Base-by-base conservation (phyloP, 768 basidiomycete species). In the Amanita pseudoporphyria region DNA sequence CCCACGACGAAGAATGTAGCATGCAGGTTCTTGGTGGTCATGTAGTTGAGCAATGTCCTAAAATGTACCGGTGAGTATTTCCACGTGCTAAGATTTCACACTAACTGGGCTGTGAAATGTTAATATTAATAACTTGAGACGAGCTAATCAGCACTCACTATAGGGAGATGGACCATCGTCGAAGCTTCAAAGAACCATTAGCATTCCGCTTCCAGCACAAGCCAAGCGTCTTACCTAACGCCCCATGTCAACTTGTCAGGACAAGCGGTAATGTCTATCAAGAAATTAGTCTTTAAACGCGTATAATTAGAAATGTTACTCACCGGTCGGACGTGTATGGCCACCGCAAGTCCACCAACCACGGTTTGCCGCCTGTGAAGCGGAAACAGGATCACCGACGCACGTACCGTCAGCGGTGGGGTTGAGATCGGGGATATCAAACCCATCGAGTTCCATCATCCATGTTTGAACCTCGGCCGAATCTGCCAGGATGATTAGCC, bases 281-380 rank as follows among this genome's bases (percentile, higher is more conserved):
- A 19, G 18, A 13, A 13, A 38, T 42, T 31, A 6, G 9, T 13
- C 16, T 21, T 31, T 7, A n/a, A 24, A 32, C 37, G 47, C 0
- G 40, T 14, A 43, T 10, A 40, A 28, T 3, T 26, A 38, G 7
- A 33, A 47, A 7, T 4, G 10, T 18, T 30, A 35, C 54, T 36
- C 53, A 72, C 71, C 79, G 14, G 71, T 74, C 41, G 55, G 50
- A 6, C 83, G 72, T 12, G 81, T 81, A 57, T 71, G 72, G 9
- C 83, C 83, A 58, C 88, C 86, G 57, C 90, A 94, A 24, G 91
- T 87, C 90, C 90, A 94, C 90, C 90, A 94, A 38, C 89, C 89
- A 55, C 78, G 78, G 39, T 63, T 63, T n/a, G 74, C 67, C 30
- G 82, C 77, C 38, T 82, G 63, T 0, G 76, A 67, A 4, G 76